Base-by-base conservation (phyloP, 176 grass and related monocot genomes). In the Chrysopogon serrulatus region DNA sequence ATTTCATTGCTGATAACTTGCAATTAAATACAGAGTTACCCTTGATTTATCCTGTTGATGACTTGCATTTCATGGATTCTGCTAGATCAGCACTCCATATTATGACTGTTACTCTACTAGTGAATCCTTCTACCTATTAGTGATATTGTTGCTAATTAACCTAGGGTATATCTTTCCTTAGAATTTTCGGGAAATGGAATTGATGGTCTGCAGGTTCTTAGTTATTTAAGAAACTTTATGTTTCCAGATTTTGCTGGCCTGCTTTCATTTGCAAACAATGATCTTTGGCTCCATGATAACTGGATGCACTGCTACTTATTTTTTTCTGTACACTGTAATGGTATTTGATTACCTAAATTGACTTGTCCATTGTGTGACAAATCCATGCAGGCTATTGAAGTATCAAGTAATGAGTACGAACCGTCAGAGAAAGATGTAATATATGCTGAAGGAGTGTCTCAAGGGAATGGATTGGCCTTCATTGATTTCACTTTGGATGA, bases 391-490 rank as follows among this genome's bases (percentile, higher is more conserved):
- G 96, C 96, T 14, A 88, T 95, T 51, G 93, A 98, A 80, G 82
- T 98, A 78, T 98, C 96, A 68, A 98, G 96, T 79, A 98, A 98
- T 73, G 96, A 98, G 69, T 98, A 98, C 62, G 96, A 94, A 61
- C 96, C 96, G 79, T 90, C 93, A 68, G 96, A 98, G 79, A 98
- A 86, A 82, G 96, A 98, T 78, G 86, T 98, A 44, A 85, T 98
- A 39, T 94, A 92, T 78, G 87, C 96, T 31, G 93, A 98, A 95
- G 96, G 96, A 82, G 93, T 95, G 63, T 92, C 96, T 28, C 96
- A 98, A 92, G 96, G 96, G 41, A 95, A 98, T 63, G 96, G 96
- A 27, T 89, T 98, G 69, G 73, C 93, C 41, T 98, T 90, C 40
- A 90, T 98, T 76, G 96, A 98, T 34, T 95, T 98, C 83, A 83